Evolutionary conservation across 179 eudicot genomes (phyloP).

Genomic region (Patellifolia procumbens): DNA sequence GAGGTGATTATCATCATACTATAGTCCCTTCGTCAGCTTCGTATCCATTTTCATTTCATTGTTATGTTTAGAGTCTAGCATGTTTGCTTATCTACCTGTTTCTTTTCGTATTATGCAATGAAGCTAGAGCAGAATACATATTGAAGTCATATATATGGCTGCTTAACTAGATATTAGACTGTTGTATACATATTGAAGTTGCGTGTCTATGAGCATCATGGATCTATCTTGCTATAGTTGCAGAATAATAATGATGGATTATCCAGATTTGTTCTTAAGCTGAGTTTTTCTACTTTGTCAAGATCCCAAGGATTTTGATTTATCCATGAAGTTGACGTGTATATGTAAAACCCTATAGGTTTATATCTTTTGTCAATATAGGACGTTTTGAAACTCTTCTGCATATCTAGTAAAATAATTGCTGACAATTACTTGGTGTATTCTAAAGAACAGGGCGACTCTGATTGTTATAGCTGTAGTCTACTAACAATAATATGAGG

Average conservation of each 20-base stretch:
- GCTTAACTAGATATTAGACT: not conserved
- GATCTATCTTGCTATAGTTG: not conserved
- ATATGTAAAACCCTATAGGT: not conserved
- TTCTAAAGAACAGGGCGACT: not conserved
- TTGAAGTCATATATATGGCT: not conserved
- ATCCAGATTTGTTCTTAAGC: not conserved
- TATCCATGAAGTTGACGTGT: not conserved
- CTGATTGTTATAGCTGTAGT: not conserved
- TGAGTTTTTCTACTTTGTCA: not conserved
- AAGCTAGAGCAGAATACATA: not conserved
- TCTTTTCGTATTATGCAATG: not conserved
- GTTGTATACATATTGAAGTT: no score
- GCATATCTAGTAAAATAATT: not conserved
- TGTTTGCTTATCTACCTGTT: not conserved
- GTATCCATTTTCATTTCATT: not conserved
- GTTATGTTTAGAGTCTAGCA: not conserved
- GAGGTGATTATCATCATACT: constrained; percentile 51
- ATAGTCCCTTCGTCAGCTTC: not conserved
- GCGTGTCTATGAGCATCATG: no score
- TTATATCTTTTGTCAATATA: not conserved
- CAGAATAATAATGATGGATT: not conserved
- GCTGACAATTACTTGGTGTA: not conserved
- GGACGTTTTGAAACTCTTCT: not conserved
- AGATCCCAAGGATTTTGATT: not conserved
- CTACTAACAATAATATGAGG: not conserved